Evolutionary conservation across 2,329 filamentous ascomycete genomes (phyloP).

Genomic region (Neonectria faginata): DNA sequence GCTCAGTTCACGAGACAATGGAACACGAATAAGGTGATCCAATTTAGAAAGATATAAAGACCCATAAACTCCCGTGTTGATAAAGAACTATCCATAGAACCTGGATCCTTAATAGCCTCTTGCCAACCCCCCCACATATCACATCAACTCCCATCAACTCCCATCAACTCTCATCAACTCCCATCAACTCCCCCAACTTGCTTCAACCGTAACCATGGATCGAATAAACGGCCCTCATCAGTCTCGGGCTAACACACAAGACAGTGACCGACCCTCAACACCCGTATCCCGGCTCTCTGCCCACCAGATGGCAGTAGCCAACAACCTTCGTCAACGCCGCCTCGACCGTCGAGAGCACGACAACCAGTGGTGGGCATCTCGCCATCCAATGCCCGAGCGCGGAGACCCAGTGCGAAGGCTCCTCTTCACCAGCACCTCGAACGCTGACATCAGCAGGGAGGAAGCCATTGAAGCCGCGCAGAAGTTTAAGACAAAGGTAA

Average conservation of each 20-base stretch:
- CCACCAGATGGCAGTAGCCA: background rate
- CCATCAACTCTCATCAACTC: background rate
- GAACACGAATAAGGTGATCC: background rate
- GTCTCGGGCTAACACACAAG: background rate
- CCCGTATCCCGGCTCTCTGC: background rate
- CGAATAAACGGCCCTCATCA: no score
- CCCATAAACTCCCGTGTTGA: background rate
- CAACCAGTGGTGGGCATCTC: slow-evolving; percentile 23
- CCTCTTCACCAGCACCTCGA: slow-evolving; percentile 19
- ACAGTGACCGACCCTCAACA: background rate
- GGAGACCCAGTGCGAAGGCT: slow-evolving; percentile 29
- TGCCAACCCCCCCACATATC: background rate
- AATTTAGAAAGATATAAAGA: background rate
- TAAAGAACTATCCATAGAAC: background rate
- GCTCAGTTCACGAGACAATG: background rate
- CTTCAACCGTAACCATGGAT: background rate
- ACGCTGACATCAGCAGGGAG: slow-evolving; percentile 11
- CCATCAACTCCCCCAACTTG: background rate
- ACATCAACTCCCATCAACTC: background rate
- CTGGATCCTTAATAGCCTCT: background rate
- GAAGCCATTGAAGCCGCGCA: background rate
- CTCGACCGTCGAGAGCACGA: background rate
- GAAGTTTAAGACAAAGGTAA: slow-evolving; percentile 12
- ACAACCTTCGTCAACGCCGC: background rate
- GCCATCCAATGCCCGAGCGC: background rate